Evolutionary conservation across 2,329 filamentous ascomycete genomes (phyloP), one percentile per base, ranked within the genome.

Genomic region (Nigrospora osmanthi): DNA sequence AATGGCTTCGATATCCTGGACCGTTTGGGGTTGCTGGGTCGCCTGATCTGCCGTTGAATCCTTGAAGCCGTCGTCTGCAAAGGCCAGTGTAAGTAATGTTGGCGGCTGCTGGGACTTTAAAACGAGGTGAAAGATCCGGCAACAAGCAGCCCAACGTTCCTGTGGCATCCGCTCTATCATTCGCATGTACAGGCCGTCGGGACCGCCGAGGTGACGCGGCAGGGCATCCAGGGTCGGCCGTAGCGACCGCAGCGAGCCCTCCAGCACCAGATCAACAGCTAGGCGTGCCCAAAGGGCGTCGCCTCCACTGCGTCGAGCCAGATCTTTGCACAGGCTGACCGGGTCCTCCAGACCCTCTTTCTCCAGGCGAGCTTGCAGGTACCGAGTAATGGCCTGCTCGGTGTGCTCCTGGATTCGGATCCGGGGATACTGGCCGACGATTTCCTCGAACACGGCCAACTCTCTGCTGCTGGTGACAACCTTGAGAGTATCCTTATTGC

Each of bases 141-240:
- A 59, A 40, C 58, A 57, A 28, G 50, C 51, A 6, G 52, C 50
- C 36, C 58, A 54, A n/a, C 54, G n/a, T 32, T 58, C 53, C 3
- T 40, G 55, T 28, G 48, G 52, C 5, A 62, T 49, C 19, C 54
- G 58, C 46, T 60, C 48, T 3, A 62, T 50, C 52, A 62, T 61
- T 13, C 53, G 54, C 58, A 62, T 62, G 35, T 62, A 62, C 5
- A 62, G 49, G 10, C 60, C 60, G n/a, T 62, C 57, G 1, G 53
- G 48, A 6, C 60, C 60, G 14, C 58, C 59, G 4, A 62, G 59
- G 9, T 54, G 54, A 5, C 53, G 44, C 4, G 60, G 60, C 11
- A 62, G 44, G 1, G 58, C 58, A 43, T 62, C 52, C 19, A 62
- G 43, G 3, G 57, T 60, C 5, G 47, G 35, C 39, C 57, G 51